Evolutionary conservation across 2,329 filamentous ascomycete genomes (phyloP), one percentile per base, ranked within the genome.

Genomic region (Reticulascus tulasneorum): DNA sequence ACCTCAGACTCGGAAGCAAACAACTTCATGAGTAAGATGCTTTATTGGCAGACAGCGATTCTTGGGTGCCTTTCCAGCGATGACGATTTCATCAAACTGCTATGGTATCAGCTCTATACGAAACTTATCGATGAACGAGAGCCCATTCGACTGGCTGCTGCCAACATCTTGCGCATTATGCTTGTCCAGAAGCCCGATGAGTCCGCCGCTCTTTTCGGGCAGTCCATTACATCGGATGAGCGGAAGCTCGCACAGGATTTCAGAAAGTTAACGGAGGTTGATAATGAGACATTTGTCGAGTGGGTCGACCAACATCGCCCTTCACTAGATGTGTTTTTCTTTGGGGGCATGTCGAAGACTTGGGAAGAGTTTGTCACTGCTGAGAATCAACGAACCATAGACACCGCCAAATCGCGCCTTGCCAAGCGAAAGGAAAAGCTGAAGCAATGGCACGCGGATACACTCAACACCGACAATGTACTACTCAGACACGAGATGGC

Each of bases 41-140:
- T 87, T 0, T 97, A 96, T 59, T 98, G 93, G 93, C 93, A 97
- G 57, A 89, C 87, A 15, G 86, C 95, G 13, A 79, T 98, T 12
- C 68, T 98, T 12, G 82, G 82, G 3, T 79, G 83, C 5, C 79
- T 93, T 12, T 84, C 86, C 4, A 71, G 77, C 7, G 88, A 95
- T 28, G 79, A 86, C n/a, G 82, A 87, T 9, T 86, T 86, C 52
- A 75, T 96, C 51, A 84, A 84, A 45, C 72, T 96, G 22, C 77
- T 97, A 26, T 96, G 89, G 71, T 97, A 95, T 52, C 79, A 96
- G 42, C 77, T 98, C 4, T 98, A 97, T 56, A 82, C 82, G 7
- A 94, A 94, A 56, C 70, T 97, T 23, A 79, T 93, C 7, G 88
- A 88, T 35, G 66, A 74, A 1, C 73, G 82, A 34, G 66, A 75